Evolutionary conservation across 371 early-diverging fungal species (phyloP), one percentile per base, ranked within the genome.

Genomic region (Dichotomocladium elegans): DNA sequence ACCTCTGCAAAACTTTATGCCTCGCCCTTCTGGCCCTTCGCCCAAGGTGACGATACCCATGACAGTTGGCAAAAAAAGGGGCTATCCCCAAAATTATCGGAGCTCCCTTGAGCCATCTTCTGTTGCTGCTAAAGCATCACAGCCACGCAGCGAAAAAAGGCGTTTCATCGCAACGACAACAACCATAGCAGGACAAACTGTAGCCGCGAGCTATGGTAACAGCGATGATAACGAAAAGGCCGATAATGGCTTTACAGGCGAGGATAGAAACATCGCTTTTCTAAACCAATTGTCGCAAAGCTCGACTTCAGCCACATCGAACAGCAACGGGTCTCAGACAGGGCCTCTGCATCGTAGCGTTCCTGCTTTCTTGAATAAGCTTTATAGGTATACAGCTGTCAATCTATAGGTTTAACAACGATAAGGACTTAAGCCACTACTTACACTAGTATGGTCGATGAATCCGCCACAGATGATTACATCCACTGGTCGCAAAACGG

Each of bases 401-500:
- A 37, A 28, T 25, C 29, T 50, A 47, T 41, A 48, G 42, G 14
- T 14, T 46, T 33, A 34, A 12, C 4, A 21, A 4, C 34, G 4
- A 12, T 37, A 22, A 4, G 19, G 4, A 3, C n/a, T 21, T 34
- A 14, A 10, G 4, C 15, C 6, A 17, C 17, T 48, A 9, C 27
- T 43, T 44, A 37, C 46, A 40, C 40, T 66, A 83, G 83, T 57
- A 89, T 91, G 83, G 86, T 91, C 0, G 74, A 81, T 45, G 90
- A 90, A 51, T 53, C 68, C 19, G 56, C 73, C 0, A 81, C 85
- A 5, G 79, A 86, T 58, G 69, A 78, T 27, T 66, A 88, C 34
- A 86, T 91, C 50, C 73, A 77, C 21, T 91, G 91, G 91, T 82
- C 89, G 3, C 81, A 73, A 14, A 78, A 79, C 53, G 91, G 90